phyloP scores from a whole-genome alignment of 2,329 filamentous ascomycete species.

The Thermothelomyces thermophilus region DNA sequence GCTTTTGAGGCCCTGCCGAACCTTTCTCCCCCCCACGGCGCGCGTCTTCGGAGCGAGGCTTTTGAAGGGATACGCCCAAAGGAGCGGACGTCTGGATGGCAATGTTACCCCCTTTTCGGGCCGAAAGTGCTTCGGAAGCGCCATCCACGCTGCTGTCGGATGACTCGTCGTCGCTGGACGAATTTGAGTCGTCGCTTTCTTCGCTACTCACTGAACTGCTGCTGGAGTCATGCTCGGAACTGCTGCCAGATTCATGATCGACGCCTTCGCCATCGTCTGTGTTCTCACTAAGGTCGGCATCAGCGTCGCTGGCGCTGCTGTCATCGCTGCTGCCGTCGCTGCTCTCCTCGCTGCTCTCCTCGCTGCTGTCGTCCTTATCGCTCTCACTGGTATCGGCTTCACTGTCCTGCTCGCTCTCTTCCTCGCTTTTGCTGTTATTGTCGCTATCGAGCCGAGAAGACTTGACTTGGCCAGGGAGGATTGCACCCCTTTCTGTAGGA shows the following conservation, averaged over 20 bases:
- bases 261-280: background rate
- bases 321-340: constrained; percentile 10
- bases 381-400: constrained; percentile 9
- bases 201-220: background rate
- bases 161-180: constrained; percentile 15
- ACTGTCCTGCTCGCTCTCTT: constrained; percentile 13
- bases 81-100: background rate
- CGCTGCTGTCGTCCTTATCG: constrained; percentile 12
- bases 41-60: no score
- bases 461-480: background rate
- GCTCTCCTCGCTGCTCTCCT: constrained; percentile 11
- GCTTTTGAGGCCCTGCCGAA: background rate
- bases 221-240: background rate
- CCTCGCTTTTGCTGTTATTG: constrained; percentile 12
- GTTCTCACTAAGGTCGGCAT: constrained; percentile 4
- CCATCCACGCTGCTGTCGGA: constrained; percentile 3
- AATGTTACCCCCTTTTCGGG: background rate
- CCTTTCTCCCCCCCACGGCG: background rate
- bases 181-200: constrained; percentile 7
- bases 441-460: constrained; percentile 4
- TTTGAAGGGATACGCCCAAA: no score
- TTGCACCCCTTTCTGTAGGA: background rate
- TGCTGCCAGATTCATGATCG: constrained; percentile 1
- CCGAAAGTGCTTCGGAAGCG: background rate
- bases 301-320: constrained; percentile 7